These are phyloP conservation scores for Cercophora scortea DNA, from an alignment of 495 filamentous ascomycete species.

Conservation along the genomic window DNA sequence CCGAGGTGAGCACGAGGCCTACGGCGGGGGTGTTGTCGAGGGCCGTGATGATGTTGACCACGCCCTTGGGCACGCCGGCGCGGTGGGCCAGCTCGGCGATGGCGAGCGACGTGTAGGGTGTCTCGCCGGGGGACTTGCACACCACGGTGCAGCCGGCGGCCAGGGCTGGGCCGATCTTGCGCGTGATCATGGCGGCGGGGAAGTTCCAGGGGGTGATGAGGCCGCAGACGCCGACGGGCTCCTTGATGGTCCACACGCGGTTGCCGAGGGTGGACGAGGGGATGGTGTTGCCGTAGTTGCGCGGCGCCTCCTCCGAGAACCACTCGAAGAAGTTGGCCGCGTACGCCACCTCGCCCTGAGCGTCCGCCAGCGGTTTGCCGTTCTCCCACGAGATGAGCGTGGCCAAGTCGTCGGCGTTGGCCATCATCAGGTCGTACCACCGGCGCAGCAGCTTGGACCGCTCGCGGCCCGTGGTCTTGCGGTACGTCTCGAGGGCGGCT, in stretches of 20 bases:
- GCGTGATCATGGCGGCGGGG: conserved; percentile 85
- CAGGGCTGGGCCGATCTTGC: conserved; percentile 80
- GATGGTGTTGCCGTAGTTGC: conserved; percentile 71
- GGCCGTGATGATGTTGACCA: conserved; percentile 74
- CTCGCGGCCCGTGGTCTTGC: conserved; percentile 67
- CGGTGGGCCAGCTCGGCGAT: conserved; percentile 74
- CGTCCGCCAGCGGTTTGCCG: conserved; percentile 66
- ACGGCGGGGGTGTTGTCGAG: conserved; percentile 63
- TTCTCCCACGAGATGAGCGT: conserved; percentile 84
- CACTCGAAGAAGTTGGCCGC: conserved; percentile 76
- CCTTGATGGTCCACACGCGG: conserved; percentile 69
- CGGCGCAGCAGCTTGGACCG: conserved; percentile 74
- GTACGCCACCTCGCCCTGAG: conserved; percentile 65
- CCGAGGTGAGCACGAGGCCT: conserved; percentile 63
- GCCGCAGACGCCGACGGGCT: conserved; percentile 90
- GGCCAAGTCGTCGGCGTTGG: conserved; percentile 81
- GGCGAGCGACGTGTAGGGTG: conserved; percentile 75
- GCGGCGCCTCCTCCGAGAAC: conserved; percentile 71
- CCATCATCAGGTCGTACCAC: conserved; percentile 86
- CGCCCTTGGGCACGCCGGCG: conserved; percentile 78
- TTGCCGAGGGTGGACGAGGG: conserved; percentile 60
- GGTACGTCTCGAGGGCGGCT: conserved; percentile 68
- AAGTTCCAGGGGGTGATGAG: conserved; percentile 98
- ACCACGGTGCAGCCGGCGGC: conserved; percentile 72
- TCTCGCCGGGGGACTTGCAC: conserved; percentile 77